Evolutionary conservation across 75 land plant genomes (phyloP).

Genomic region (Cunninghamia lanceolata): DNA sequence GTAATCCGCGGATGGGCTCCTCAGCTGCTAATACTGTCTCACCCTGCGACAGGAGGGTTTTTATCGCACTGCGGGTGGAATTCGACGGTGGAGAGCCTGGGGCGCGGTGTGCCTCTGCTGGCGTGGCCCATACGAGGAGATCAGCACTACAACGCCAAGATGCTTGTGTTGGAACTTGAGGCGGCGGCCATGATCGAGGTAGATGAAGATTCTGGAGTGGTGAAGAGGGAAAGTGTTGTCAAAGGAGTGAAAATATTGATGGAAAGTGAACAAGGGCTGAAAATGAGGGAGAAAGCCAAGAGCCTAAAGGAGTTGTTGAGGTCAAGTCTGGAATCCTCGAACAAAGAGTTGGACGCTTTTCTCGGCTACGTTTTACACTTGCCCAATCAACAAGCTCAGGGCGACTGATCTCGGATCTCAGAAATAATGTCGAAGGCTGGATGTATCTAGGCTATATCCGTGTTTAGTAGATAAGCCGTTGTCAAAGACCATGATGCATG

Average conservation of each 20-base stretch:
- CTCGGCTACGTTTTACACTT: not conserved
- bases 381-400: not conserved
- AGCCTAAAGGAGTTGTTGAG: not conserved
- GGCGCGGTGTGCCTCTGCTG: constrained; percentile 35
- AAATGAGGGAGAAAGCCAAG: not conserved
- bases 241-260: constrained; percentile 13
- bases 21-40: constrained; percentile 47
- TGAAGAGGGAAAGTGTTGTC: constrained; percentile 26
- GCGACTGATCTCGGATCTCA: no score
- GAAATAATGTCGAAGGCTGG: no score
- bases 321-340: not conserved
- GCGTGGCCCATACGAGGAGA: constrained; percentile 52
- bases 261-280: not conserved
- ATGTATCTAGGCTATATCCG: no score
- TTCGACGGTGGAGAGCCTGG: constrained; percentile 43
- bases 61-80: constrained; percentile 60
- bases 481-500: no score
- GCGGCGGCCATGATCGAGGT: constrained; percentile 14
- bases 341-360: not conserved
- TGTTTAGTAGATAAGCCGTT: no score
- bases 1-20: constrained; percentile 59
- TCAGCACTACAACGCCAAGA: constrained; percentile 36
- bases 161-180: constrained; percentile 22
- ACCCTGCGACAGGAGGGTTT: constrained; percentile 42
- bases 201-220: constrained; percentile 7